These are phyloP conservation scores for Pyrus communis DNA, from an alignment of 306 rosid genomes.

Conservation along the genomic window DNA sequence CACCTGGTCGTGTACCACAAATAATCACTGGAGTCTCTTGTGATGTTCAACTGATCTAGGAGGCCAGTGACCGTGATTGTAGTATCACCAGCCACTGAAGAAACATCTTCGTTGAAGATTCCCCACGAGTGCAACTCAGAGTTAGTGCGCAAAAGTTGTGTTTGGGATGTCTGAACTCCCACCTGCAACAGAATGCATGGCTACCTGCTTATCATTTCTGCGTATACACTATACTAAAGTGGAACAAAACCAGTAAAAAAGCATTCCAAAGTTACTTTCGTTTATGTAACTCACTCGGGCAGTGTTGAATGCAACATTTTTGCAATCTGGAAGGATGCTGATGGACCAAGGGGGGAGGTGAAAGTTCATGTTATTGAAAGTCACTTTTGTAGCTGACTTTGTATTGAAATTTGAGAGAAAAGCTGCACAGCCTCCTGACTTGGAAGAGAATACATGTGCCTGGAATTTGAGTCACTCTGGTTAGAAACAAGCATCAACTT, in stretches of 20 bases:
- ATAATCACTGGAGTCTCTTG: constrained; percentile 67
- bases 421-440: constrained; percentile 61
- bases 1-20: constrained; percentile 88
- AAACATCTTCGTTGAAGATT: constrained; percentile 51
- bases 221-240: not conserved
- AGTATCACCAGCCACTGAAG: constrained; percentile 31
- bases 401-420: constrained; percentile 71
- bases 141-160: constrained; percentile 33
- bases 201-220: constrained; percentile 3
- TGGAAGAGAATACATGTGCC: constrained; percentile 60
- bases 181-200: constrained; percentile 36
- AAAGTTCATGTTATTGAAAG: constrained; percentile 50
- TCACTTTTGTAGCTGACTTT: constrained; percentile 33
- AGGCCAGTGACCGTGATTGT: constrained; percentile 41
- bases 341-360: constrained; percentile 84
- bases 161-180: constrained; percentile 29
- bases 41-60: constrained; percentile 65
- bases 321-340: constrained; percentile 83
- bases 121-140: constrained; percentile 42
- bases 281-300: constrained; percentile 48
- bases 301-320: constrained; percentile 63
- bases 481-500: not conserved
- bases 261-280: not conserved
- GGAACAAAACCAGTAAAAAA: not conserved
- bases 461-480: constrained; percentile 20